phyloP scores from a whole-genome alignment of 2,329 filamentous ascomycete genomes.

The Fusarium dlaminii region DNA sequence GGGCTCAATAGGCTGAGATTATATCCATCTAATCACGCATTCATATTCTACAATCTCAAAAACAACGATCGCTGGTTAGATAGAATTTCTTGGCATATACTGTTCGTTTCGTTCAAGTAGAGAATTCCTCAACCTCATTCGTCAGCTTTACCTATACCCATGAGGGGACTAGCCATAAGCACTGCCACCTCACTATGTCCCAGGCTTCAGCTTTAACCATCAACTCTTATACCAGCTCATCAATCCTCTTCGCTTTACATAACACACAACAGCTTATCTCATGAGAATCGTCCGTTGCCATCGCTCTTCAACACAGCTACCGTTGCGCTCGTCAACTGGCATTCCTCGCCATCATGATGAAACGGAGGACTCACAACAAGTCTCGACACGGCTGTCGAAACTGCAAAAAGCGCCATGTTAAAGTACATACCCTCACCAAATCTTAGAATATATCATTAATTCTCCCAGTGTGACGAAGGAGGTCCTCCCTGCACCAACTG shows the following conservation, averaged over 20 bases:
- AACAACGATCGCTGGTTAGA: neutral
- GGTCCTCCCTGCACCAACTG: constrained; percentile 50
- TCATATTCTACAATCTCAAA: no score
- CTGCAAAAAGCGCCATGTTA: constrained; percentile 41
- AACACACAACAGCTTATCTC: no score
- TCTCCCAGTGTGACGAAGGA: constrained; percentile 48
- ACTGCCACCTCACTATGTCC: constrained; percentile 28
- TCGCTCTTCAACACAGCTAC: neutral
- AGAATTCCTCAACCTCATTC: neutral
- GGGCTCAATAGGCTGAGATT: no score
- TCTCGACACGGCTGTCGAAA: constrained; percentile 41
- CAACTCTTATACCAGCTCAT: neutral
- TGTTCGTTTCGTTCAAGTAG: neutral
- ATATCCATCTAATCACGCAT: neutral
- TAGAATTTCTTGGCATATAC: neutral
- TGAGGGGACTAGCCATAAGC: constrained; percentile 14
- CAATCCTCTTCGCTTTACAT: no score
- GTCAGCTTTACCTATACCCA: neutral
- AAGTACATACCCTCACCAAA: constrained; percentile 10
- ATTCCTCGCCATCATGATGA: constrained; percentile 19
- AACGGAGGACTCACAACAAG: constrained; percentile 38
- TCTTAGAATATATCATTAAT: neutral
- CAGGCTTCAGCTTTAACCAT: neutral
- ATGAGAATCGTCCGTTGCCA: accelerated
- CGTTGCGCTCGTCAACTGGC: accelerated